These are phyloP conservation scores for Trichoderma arundinaceum DNA, from an alignment of 2,329 filamentous ascomycete genomes.

Conservation along the genomic window DNA sequence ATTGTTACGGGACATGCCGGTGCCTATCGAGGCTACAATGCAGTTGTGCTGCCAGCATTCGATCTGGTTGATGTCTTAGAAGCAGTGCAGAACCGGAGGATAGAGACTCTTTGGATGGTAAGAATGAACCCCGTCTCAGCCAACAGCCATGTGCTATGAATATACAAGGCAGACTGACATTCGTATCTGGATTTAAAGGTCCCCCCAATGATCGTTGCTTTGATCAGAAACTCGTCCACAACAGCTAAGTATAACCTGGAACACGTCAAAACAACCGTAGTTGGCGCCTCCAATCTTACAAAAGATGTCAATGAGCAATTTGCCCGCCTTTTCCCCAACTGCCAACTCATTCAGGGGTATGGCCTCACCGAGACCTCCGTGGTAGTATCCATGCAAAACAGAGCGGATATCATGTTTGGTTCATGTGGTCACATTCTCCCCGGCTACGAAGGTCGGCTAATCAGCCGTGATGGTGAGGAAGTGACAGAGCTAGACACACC, in stretches of 20 bases:
- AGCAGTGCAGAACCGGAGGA: slow-evolving; percentile 70
- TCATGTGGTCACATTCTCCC: slow-evolving; percentile 75
- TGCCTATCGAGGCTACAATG: slow-evolving; percentile 72
- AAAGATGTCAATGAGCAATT: slow-evolving; percentile 73
- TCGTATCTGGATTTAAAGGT: not conserved
- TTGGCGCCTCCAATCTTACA: slow-evolving; percentile 79
- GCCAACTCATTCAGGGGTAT: slow-evolving; percentile 72
- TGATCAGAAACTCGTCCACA: slow-evolving; percentile 68
- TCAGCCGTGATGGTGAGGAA: slow-evolving; percentile 72
- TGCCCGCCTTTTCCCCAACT: slow-evolving; percentile 63
- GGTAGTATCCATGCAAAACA: slow-evolving; percentile 65
- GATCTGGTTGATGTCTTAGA: slow-evolving; percentile 67
- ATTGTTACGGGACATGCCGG: slow-evolving; percentile 71
- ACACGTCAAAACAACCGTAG: slow-evolving; percentile 69
- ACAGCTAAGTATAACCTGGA: slow-evolving; percentile 73
- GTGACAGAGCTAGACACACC: slow-evolving; percentile 67
- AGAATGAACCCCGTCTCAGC: not conserved
- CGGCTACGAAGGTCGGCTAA: slow-evolving; percentile 66
- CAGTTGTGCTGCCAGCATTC: slow-evolving; percentile 74
- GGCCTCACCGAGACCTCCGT: slow-evolving; percentile 78
- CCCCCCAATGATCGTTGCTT: slow-evolving; percentile 79
- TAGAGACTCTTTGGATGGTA: slow-evolving; percentile 69
- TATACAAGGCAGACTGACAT: too few relatives aligned
- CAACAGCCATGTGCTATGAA: too few relatives aligned
- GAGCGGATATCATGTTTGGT: slow-evolving; percentile 70